These are phyloP conservation scores for Naganishia kalamii DNA, from an alignment of 768 basidiomycete genomes.

Conservation along the genomic window DNA sequence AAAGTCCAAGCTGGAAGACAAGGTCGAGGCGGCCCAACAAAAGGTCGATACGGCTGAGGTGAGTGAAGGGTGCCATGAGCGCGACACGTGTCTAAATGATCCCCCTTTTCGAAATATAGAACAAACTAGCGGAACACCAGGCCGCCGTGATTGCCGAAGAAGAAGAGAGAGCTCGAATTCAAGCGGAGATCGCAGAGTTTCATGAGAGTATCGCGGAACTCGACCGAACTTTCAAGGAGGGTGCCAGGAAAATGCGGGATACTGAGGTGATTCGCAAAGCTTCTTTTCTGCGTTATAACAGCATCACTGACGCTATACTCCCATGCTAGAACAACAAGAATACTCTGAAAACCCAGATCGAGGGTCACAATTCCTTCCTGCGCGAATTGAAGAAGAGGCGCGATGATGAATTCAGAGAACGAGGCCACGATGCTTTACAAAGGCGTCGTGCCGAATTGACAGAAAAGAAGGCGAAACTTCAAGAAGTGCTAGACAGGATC, in stretches of 20 bases:
- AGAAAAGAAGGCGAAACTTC: not conserved
- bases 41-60: constrained; percentile 10
- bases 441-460: constrained; percentile 1
- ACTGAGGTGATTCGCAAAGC: not conserved
- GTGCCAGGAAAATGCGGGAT: not conserved
- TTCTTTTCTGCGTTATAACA: too few species aligned
- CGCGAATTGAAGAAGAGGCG: not conserved
- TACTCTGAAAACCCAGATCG: not conserved
- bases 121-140: too few species aligned
- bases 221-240: not conserved
- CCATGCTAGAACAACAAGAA: not conserved
- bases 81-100: too few species aligned
- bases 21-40: constrained; percentile 6
- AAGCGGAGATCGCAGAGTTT: too few species aligned
- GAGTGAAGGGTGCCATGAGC: too few species aligned
- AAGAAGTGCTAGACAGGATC: not conserved
- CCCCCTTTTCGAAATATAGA: not conserved
- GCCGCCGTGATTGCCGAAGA: too few species aligned
- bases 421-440: constrained; percentile 6
- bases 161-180: too few species aligned
- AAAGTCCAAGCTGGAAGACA: constrained; percentile 53
- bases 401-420: constrained; percentile 7
- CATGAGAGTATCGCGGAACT: not conserved
- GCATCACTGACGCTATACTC: not conserved
- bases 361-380: not conserved